These are phyloP conservation scores for Colletotrichum karsti DNA, from an alignment of 2,329 filamentous ascomycete species.

Conservation along the genomic window DNA sequence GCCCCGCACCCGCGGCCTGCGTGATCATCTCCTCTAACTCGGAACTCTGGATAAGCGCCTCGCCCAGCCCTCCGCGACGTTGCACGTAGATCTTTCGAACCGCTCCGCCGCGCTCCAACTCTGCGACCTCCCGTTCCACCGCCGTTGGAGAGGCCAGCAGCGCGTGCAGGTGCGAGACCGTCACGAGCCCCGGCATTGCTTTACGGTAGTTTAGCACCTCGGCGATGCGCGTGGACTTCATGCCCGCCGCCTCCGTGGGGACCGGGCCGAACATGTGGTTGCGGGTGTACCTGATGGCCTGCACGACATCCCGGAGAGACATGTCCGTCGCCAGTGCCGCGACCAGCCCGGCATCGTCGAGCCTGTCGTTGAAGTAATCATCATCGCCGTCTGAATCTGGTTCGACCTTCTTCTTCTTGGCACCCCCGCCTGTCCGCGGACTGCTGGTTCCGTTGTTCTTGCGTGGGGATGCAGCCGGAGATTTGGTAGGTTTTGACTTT, in stretches of 20 bases:
- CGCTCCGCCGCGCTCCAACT: constrained; percentile 64
- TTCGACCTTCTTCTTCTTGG: constrained; percentile 24
- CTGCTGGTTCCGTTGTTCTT: constrained; percentile 31
- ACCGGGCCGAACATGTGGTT: constrained; percentile 71
- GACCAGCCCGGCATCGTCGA: constrained; percentile 69
- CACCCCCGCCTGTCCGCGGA: background rate
- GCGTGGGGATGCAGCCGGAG: constrained; percentile 35
- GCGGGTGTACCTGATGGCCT: constrained; percentile 71
- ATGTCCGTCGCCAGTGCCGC: constrained; percentile 63
- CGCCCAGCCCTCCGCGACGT: constrained; percentile 66
- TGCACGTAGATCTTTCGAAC: constrained; percentile 72
- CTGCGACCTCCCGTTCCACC: constrained; percentile 73
- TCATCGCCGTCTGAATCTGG: constrained; percentile 30
- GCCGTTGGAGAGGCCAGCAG: constrained; percentile 65
- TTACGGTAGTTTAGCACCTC: constrained; percentile 70
- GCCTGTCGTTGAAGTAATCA: constrained; percentile 49
- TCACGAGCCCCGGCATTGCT: constrained; percentile 70
- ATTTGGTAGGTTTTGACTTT: constrained; percentile 37
- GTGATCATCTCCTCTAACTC: constrained; percentile 54
- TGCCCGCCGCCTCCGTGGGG: constrained; percentile 64
- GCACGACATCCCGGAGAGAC: constrained; percentile 67
- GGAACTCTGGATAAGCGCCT: constrained; percentile 67
- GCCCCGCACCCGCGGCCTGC: background rate
- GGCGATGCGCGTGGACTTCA: constrained; percentile 70
- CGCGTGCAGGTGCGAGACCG: constrained; percentile 71